Conservation (phyloP, 2,329 filamentous ascomycete genomes). For the Periconia sp. region DNA sequence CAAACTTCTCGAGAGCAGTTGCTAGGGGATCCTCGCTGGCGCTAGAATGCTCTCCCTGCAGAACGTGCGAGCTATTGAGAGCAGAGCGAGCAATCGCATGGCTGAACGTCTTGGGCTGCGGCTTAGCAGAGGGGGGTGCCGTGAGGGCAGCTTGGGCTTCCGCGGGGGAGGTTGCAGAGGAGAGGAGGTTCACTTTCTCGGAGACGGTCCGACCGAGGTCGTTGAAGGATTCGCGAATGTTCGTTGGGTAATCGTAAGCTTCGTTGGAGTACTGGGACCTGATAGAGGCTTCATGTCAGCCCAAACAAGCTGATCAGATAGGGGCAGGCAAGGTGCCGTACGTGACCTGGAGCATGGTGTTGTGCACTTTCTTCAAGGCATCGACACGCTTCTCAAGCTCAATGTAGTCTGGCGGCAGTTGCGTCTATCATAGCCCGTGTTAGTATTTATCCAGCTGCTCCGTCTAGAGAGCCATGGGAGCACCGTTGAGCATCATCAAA, state of each 20-base stretch:
- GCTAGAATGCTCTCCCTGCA: conserved; percentile 81
- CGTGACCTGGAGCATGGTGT: conserved; percentile 97
- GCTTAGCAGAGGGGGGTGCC: conserved; percentile 86
- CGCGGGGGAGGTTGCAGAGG: conserved; percentile 80
- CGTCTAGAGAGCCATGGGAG: background rate
- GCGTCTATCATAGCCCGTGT: conserved; percentile 67
- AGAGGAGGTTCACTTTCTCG: conserved; percentile 92
- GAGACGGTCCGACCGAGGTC: conserved; percentile 94
- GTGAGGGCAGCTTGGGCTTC: conserved; percentile 95
- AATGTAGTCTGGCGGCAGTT: conserved; percentile 96
- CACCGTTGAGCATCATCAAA: background rate
- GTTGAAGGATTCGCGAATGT: conserved; percentile 97
- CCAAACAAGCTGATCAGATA: background rate
- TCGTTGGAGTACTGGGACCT: conserved; percentile 94
- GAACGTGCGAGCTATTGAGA: conserved; percentile 81
- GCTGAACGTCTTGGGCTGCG: conserved; percentile 97
- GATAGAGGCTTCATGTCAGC: conserved; percentile 24
- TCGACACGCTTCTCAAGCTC: conserved; percentile 99
- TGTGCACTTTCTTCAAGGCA: conserved; percentile 94
- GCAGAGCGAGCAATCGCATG: conserved; percentile 94
- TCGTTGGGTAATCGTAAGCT: conserved; percentile 90
- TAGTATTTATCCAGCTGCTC: conserved; percentile 18
- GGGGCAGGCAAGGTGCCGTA: conserved; percentile 54
- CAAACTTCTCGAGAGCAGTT: conserved; percentile 93
- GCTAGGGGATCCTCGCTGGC: conserved; percentile 85